phyloP scores from a whole-genome alignment of 2,329 filamentous ascomycete genomes.

The Dendrostoma leiphaemia region DNA sequence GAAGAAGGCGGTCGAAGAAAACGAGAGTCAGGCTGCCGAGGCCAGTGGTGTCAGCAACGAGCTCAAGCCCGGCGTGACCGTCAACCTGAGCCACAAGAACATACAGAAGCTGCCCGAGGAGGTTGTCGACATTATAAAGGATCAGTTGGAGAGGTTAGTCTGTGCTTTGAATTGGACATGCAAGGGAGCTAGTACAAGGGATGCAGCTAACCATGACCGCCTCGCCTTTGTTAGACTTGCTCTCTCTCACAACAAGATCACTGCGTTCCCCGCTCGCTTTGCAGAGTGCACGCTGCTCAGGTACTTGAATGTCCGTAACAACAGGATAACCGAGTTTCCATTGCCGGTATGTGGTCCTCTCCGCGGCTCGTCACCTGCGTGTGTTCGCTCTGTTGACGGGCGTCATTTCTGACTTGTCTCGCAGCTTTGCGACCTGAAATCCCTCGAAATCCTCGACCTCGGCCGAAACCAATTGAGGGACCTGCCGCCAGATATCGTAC shows the following conservation, averaged over 20 bases:
- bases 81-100: conserved; percentile 74
- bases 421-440: conserved; percentile 80
- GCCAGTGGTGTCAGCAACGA: conserved; percentile 58
- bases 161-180: neutral
- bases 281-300: conserved; percentile 74
- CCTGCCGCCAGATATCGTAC: conserved; percentile 76
- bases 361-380: conserved; percentile 21
- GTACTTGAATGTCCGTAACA: conserved; percentile 79
- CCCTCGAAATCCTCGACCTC: conserved; percentile 89
- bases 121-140: conserved; percentile 71
- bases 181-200: conserved; percentile 4
- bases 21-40: conserved; percentile 61
- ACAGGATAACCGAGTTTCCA: conserved; percentile 65
- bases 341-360: conserved; percentile 41
- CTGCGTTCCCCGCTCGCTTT: conserved; percentile 67
- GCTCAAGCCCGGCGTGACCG: conserved; percentile 69
- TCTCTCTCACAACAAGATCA: conserved; percentile 75
- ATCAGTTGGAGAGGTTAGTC: conserved; percentile 68
- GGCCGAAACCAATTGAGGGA: conserved; percentile 80
- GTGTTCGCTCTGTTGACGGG: neutral
- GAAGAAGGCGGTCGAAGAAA: conserved; percentile 64
- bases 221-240: conserved; percentile 56
- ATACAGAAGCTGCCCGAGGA: conserved; percentile 71
- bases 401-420: conserved; percentile 17
- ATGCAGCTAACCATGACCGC: conserved; percentile 21